Conservation (phyloP, 441 rosid species). For the Gossypium gossypioides region DNA sequence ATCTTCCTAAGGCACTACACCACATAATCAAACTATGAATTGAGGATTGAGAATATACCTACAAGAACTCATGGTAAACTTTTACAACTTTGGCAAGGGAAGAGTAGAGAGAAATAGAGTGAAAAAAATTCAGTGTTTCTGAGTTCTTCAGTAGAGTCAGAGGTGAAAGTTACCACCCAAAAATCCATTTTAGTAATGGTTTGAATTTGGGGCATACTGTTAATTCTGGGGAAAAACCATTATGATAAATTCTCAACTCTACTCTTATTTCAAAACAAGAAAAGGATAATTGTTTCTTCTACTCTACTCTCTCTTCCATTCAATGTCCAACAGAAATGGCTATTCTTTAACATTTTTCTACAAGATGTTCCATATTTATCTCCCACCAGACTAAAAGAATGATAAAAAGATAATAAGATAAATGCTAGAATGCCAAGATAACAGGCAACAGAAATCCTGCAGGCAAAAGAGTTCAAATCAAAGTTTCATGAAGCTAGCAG, state of each 20-base stretch:
- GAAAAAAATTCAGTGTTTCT: not conserved
- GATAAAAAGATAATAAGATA: not conserved
- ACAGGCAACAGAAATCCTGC: not conserved
- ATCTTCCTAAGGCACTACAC: not conserved
- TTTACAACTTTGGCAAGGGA: not conserved
- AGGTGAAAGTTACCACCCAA: not conserved
- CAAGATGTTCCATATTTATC: conserved; percentile 1
- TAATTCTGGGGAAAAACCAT: not conserved
- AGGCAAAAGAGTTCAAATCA: not conserved
- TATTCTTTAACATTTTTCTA: not conserved
- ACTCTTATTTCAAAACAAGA: not conserved
- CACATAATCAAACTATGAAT: not conserved
- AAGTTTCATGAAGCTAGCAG: not conserved
- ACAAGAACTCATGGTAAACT: not conserved
- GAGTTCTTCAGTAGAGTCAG: not conserved
- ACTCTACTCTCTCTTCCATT: not conserved
- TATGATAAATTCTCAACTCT: not conserved
- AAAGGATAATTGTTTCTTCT: not conserved
- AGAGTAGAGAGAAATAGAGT: not conserved
- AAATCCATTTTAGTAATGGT: not conserved
- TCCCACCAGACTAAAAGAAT: not conserved
- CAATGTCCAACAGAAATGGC: not conserved
- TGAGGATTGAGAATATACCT: not conserved
- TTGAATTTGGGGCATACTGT: not conserved
- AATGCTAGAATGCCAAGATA: not conserved